Evolutionary conservation across 78 protist genomes (phyloP).

Genomic region (Dictyostelium citrinum): DNA sequence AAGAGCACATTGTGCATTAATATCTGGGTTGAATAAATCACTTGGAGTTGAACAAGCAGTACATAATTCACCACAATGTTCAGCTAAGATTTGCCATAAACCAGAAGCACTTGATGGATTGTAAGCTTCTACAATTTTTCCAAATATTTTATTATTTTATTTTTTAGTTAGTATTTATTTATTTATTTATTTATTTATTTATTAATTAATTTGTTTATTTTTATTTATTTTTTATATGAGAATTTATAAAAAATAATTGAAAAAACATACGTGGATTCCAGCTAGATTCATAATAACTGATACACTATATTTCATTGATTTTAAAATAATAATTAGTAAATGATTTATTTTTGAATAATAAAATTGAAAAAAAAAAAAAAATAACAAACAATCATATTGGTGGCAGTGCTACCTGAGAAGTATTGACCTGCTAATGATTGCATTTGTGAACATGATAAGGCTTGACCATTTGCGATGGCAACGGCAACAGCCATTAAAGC

Average conservation of each 20-base stretch:
- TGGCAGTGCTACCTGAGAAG: slow-evolving; percentile 1
- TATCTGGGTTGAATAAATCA: slow-evolving; percentile 45
- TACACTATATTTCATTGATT: neutral
- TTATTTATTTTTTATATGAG: too few species aligned
- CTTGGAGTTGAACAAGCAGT: slow-evolving; percentile 20
- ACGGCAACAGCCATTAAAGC: neutral
- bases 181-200: too few species aligned
- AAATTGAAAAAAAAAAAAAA: neutral
- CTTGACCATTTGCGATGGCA: neutral
- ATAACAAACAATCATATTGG: neutral
- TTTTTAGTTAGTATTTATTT: neutral
- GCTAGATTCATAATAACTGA: neutral
- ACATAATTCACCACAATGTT: slow-evolving; percentile 28
- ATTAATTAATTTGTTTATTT: too few species aligned
- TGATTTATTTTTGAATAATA: neutral
- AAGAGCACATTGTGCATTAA: slow-evolving; percentile 63
- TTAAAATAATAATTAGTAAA: neutral
- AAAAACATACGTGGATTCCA: neutral
- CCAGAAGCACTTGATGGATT: slow-evolving; percentile 66
- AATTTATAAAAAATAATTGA: too few species aligned
- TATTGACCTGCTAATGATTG: slow-evolving; percentile 30
- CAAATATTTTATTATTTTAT: neutral
- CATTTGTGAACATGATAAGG: slow-evolving; percentile 34
- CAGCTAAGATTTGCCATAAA: slow-evolving; percentile 46
- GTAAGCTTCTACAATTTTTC: neutral